phyloP scores from a whole-genome alignment of 2,329 filamentous ascomycete genomes.

The Helminthosporium solani region DNA sequence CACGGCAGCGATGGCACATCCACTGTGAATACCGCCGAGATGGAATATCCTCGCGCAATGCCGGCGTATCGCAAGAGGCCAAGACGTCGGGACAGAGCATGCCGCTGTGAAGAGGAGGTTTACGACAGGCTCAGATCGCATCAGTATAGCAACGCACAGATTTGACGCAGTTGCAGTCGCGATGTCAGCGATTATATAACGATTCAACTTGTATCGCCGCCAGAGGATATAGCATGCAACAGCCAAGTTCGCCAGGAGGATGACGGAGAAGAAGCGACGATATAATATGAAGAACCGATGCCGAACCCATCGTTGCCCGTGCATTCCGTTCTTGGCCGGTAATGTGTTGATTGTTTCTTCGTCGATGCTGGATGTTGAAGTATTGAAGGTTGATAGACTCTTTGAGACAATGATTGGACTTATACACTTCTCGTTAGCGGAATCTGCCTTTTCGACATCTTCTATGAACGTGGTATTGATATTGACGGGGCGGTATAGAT shows the following conservation, averaged over 20 bases:
- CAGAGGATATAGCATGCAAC: conserved; percentile 31
- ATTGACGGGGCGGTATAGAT: conserved; percentile 9
- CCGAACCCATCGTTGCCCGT: conserved; percentile 34
- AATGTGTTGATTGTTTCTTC: conserved; percentile 17
- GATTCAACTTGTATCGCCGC: conserved; percentile 17
- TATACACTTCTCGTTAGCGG: background rate
- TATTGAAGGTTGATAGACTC: conserved; percentile 15
- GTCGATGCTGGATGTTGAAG: conserved; percentile 15
- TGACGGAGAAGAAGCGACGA: conserved; percentile 31
- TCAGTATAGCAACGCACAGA: conserved; percentile 33
- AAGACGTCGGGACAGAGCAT: conserved; percentile 35
- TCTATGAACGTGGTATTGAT: conserved; percentile 6
- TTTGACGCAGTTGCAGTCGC: conserved; percentile 44
- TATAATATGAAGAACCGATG: conserved; percentile 36
- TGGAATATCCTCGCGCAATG: conserved; percentile 39
- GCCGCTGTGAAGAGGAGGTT: conserved; percentile 39
- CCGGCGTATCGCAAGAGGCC: conserved; percentile 35
- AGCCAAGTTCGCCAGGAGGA: conserved; percentile 29
- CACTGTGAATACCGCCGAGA: conserved; percentile 42
- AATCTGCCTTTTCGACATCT: conserved; percentile 6
- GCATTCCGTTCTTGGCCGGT: conserved; percentile 27
- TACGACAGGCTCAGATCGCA: conserved; percentile 41
- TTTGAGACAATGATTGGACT: conserved; percentile 7
- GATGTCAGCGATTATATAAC: conserved; percentile 27
- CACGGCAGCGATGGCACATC: conserved; percentile 36